phyloP scores from a whole-genome alignment of 139 green algal genomes.

The Ettlia oleoabundans region DNA sequence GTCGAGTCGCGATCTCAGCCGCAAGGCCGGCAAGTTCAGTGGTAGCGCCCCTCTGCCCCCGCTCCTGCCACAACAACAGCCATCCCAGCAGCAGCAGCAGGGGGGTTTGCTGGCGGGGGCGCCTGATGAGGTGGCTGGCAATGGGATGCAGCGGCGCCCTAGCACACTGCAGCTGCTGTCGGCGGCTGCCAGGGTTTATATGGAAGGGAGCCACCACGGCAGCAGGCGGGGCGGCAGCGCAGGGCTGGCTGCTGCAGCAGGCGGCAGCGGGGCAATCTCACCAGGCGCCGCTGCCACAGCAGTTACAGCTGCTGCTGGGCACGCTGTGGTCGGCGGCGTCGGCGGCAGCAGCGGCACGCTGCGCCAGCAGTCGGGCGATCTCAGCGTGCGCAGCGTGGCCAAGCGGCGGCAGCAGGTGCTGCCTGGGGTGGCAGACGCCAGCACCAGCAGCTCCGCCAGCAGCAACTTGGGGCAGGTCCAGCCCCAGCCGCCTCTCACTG shows the following conservation, averaged over 20 bases:
- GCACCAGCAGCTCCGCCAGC: not conserved
- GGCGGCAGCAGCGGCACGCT: not conserved
- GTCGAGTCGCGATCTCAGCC: not conserved
- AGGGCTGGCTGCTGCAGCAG: not conserved
- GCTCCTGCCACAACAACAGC: no score
- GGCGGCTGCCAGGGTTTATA: slow-evolving; percentile 2
- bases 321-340: no score
- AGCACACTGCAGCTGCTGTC: slow-evolving; percentile 25
- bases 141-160: not conserved
- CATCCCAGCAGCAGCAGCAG: not conserved
- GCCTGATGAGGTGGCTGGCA: not conserved
- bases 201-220: slow-evolving; percentile 21
- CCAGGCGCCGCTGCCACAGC: not conserved
- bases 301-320: not conserved
- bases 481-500: no score
- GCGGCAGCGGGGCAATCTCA: not conserved
- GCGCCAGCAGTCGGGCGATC: no score
- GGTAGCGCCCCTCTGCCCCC: no score
- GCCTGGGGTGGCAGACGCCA: not conserved
- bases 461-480: no score
- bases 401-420: not conserved
- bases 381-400: no score
- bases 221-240: slow-evolving; percentile 11
- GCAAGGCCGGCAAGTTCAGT: no score
- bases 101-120: no score